Percentiles rank a stretch among this genome's conserved stretches.
Conservation (phyloP, 768 basidiomycete genomes). For the Wakefieldia striispora region DNA sequence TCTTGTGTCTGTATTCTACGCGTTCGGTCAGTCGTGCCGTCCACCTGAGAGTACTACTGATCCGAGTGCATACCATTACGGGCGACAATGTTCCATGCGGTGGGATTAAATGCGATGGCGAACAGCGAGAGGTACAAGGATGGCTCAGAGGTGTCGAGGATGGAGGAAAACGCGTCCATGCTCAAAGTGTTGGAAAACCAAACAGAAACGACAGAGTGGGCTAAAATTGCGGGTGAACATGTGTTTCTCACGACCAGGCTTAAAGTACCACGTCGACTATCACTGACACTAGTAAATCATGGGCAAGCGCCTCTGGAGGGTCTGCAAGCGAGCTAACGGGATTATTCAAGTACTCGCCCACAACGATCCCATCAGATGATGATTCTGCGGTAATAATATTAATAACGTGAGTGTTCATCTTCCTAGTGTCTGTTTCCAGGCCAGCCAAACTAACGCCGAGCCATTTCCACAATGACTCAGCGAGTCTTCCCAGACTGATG, state of each 20-base stretch:
- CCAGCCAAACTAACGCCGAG: not conserved
- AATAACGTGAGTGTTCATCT: not conserved
- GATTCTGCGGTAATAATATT: too few relatives aligned
- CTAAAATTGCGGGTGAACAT: too few relatives aligned
- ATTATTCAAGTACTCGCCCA: too few relatives aligned
- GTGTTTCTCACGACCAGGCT: conserved; percentile 9
- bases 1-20: conserved; percentile 78
- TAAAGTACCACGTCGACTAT: not conserved
- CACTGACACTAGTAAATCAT: too few relatives aligned
- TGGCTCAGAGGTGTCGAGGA: conserved; percentile 59
- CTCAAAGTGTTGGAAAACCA: not conserved
- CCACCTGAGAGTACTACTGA: not conserved
- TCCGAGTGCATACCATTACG: conserved; percentile 44
- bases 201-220: too few relatives aligned
- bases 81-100: conserved; percentile 94
- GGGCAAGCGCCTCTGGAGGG: too few relatives aligned
- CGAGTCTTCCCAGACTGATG: conserved; percentile 14
- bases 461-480: conserved; percentile 1
- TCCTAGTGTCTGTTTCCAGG: not conserved
- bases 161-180: conserved; percentile 29
- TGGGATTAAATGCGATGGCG: conserved; percentile 85
- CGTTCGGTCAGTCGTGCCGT: too few relatives aligned
- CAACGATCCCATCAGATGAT: too few relatives aligned
- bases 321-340: too few relatives aligned
- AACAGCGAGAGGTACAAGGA: conserved; percentile 67